Base-by-base conservation (phyloP, 2,329 filamentous ascomycete species). In the Pseudogymnoascus sp. region DNA sequence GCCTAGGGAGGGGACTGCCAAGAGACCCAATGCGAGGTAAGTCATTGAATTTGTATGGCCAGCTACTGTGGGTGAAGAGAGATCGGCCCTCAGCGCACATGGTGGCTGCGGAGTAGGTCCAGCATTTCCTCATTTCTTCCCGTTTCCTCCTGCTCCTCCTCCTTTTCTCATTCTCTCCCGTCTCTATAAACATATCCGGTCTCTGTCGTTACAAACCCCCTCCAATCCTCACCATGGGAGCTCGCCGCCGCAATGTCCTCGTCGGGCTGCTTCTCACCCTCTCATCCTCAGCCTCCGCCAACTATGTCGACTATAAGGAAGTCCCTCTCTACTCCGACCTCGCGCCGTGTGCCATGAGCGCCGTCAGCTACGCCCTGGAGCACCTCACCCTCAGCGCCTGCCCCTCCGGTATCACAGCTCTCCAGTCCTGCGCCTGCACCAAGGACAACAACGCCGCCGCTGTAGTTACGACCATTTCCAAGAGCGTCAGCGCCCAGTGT, bases 341-440 rank as follows among this genome's bases (percentile, higher is more conserved):
- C 79, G 81, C 81, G 40, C 79, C 80, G 23, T 84, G 82, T 69
- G 82, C 76, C 3, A 74, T 77, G 64, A 73, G 70, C 1, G 82
- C 79, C 8, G 64, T 84, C 40, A 77, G 75, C 1, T 75, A 77
- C 64, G 76, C 78, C 63, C 70, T 84, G 66, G 73, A 76, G 64
- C 64, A 67, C 37, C 75, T 79, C 66, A 82, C 81, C 0, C 69
- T 73, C 28, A 72, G 74, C 8, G 73, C 72, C 53, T 84, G 81
- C 66, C 77, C 77, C 12, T 73, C 77, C 25, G 77, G 71, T 4
- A 77, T 76, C 12, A 75, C 76, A 4, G 77, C 74, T 4, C 71
- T 84, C 7, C 81, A 83, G 66, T 78, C 76, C 7, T 84, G 82
- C 64, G 75, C 82, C n/a, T 84, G 82, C 72, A 78, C 78, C 12